Conservation (phyloP, 2,329 filamentous ascomycete genomes). For the Xylaria sp. region DNA sequence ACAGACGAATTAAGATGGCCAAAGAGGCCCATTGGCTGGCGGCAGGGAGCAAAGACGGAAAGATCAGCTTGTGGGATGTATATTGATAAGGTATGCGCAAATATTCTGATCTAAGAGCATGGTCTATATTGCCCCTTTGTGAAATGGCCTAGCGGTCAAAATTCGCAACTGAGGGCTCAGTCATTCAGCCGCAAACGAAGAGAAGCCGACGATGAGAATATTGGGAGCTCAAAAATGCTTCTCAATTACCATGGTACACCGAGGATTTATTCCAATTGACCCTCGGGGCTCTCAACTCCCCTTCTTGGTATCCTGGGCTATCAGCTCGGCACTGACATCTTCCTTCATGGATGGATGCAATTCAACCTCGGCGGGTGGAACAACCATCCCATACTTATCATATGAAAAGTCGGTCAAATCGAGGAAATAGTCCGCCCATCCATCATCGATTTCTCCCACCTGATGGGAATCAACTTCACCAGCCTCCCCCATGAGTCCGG, state of each 20-base stretch:
- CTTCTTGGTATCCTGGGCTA: conserved; percentile 19
- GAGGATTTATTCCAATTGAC: not conserved
- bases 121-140: not conserved
- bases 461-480: conserved; percentile 57
- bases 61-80: conserved; percentile 93
- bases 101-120: not conserved
- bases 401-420: conserved; percentile 60
- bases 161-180: not conserved
- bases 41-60: conserved; percentile 90
- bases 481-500: conserved; percentile 75
- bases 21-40: conserved; percentile 84
- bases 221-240: not conserved
- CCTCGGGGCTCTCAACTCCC: not conserved
- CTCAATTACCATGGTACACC: not conserved
- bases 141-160: not conserved
- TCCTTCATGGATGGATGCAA: conserved; percentile 47
- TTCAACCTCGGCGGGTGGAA: conserved; percentile 49
- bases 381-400: conserved; percentile 59
- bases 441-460: conserved; percentile 60
- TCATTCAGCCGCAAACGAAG: not conserved
- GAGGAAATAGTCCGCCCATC: conserved; percentile 60
- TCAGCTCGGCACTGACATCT: conserved; percentile 30
- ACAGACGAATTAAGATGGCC: conserved; percentile 65
- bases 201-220: not conserved
- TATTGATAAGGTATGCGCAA: conserved; percentile 55